A percentile compares a stretch with the other conserved stretches of the same genome.
Conservation (phyloP, 2,329 filamentous ascomycete species). For the Tolypocladium paradoxum region DNA sequence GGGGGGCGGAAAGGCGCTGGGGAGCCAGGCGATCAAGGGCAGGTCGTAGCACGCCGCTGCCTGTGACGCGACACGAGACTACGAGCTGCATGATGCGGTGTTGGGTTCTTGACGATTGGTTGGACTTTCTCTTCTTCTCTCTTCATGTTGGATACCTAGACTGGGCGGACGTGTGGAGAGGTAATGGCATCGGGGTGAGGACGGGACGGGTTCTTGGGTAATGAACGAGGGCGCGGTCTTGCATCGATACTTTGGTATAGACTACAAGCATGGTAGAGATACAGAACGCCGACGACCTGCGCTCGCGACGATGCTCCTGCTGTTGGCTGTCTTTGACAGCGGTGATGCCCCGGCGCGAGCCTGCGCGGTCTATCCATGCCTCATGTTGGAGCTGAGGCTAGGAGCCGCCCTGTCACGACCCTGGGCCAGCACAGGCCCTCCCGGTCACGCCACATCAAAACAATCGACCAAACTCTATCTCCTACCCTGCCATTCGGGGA, state of each 20-base stretch:
- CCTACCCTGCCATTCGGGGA: too few relatives aligned
- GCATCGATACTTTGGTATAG: not conserved
- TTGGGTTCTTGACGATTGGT: not conserved
- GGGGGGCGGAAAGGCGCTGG: conserved; percentile 11
- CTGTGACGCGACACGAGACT: not conserved
- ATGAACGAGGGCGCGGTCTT: not conserved
- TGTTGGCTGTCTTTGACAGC: not conserved
- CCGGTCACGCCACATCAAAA: not conserved
- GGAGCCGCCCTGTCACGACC: too few relatives aligned
- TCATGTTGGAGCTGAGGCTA: too few relatives aligned
- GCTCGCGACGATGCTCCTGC: not conserved
- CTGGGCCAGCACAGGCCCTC: too few relatives aligned
- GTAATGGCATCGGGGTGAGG: not conserved
- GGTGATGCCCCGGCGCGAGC: too few relatives aligned
- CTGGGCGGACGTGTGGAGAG: not conserved
- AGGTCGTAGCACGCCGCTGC: not conserved
- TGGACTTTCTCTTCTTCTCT: not conserved
- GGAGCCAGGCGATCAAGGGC: conserved; percentile 9
- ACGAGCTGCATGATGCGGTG: not conserved
- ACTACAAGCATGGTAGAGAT: not conserved
- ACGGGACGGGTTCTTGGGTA: not conserved
- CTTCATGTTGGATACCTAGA: not conserved
- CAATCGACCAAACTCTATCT: not conserved
- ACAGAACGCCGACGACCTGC: not conserved
- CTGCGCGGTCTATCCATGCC: too few relatives aligned